phyloP scores from a whole-genome alignment of 1,284 basidiomycete genomes.

The Fomitopsis schrenkii region DNA sequence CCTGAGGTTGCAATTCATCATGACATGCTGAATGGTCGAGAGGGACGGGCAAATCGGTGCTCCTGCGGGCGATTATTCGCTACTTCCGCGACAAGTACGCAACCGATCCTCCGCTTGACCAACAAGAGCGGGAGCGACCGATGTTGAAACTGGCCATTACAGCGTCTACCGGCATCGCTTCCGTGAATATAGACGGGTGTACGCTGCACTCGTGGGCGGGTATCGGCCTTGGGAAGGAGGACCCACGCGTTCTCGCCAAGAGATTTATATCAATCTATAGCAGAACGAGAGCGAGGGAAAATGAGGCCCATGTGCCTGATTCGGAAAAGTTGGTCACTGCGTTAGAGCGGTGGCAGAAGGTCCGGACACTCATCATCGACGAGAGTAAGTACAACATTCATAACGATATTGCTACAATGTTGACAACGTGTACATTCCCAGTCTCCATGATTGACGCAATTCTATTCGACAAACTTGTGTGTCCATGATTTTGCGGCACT shows the following conservation, averaged over 20 bases:
- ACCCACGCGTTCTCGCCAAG: slow-evolving; percentile 54
- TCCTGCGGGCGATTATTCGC: slow-evolving; percentile 85
- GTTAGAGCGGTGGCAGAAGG: slow-evolving; percentile 45
- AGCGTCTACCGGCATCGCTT: slow-evolving; percentile 83
- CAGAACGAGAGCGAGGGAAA: slow-evolving; percentile 43
- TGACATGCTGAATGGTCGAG: neutral
- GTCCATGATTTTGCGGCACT: slow-evolving; percentile 5
- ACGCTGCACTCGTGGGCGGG: slow-evolving; percentile 96
- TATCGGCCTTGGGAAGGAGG: slow-evolving; percentile 80
- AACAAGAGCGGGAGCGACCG: neutral
- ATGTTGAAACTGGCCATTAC: slow-evolving; percentile 47
- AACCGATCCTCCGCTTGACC: neutral
- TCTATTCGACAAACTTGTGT: slow-evolving; percentile 65
- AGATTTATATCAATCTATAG: slow-evolving; percentile 49
- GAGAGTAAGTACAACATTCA: slow-evolving; percentile 45
- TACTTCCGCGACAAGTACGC: slow-evolving; percentile 12
- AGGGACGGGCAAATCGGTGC: slow-evolving; percentile 94
- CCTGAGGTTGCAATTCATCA: neutral
- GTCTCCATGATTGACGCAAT: slow-evolving; percentile 58
- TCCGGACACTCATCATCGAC: slow-evolving; percentile 62
- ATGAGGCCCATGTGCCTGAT: neutral
- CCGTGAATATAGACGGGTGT: slow-evolving; percentile 89
- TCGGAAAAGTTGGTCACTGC: slow-evolving; percentile 8
- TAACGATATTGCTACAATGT: neutral
- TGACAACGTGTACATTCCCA: slow-evolving; percentile 14